Base-by-base conservation (phyloP, 495 filamentous ascomycete species). In the Neurospora intermedia region DNA sequence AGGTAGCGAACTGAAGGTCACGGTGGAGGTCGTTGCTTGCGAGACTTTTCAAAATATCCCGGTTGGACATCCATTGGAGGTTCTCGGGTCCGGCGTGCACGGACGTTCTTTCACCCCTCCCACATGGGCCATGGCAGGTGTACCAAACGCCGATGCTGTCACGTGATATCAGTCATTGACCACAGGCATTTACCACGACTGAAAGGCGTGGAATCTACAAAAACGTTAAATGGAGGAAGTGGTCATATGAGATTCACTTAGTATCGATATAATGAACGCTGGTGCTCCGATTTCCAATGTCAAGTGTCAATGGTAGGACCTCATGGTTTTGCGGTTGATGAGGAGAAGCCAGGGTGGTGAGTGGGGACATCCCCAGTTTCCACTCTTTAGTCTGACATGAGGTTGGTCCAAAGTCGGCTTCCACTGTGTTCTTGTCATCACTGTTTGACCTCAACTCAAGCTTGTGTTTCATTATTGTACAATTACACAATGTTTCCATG, bases 31-130 rank as follows among this genome's bases (percentile, higher is more conserved):
- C 76, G 75, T 77, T 80, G 74, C 73, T 74, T 81, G 79, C 76
- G 79, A 81, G 79, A 78, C 80, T 81, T 81, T 81, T 76, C 76
- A 75, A 76, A 80, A 79, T 71, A 69, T 54, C 73, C 78, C 76
- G 74, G 74, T 72, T 73, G 73, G 75, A 74, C 73, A 69, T 54
- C 62, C 38, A 48, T 74, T 69, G 59, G 73, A 74, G 69, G 59
- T 75, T 75, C 75, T 73, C 71, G 75, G 54, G 54, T 66, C 54
- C 27, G 54, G 54, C 54, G 54, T 66, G 54, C 54, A 66, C 54
- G 54, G 54, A 66, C 54, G 54, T 66, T 10, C 54, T 66, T 27
- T 66, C 54, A 66, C 54, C 54, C 54, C 54, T 66, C 54, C 15
- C 54, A 66, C 23, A 15, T 54, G 46, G 23, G 13, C 27, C 15